These are phyloP conservation scores for Cercospora beticola DNA, from an alignment of 2,329 filamentous ascomycete genomes.

Conservation along the genomic window DNA sequence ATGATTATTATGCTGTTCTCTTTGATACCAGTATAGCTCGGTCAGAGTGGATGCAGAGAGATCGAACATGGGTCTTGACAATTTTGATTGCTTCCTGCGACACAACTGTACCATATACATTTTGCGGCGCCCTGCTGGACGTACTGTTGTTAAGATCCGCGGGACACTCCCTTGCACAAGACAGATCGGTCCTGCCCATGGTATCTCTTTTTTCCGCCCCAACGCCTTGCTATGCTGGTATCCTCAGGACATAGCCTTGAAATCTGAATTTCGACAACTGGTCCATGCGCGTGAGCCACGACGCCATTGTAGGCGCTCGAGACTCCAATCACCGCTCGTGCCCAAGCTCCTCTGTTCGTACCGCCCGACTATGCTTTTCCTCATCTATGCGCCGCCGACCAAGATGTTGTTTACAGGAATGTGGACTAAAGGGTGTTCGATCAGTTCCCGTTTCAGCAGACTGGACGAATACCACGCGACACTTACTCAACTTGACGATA, in stretches of 20 bases:
- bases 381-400: constrained; percentile 61
- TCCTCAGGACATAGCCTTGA: neutral
- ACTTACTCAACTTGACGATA: constrained; percentile 66
- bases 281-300: neutral
- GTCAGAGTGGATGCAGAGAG: neutral
- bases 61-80: neutral
- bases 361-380: neutral
- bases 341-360: neutral
- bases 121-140: neutral
- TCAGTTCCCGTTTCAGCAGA: neutral
- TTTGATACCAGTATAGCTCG: neutral
- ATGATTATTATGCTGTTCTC: neutral
- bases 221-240: constrained; percentile 23
- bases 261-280: neutral
- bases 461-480: neutral
- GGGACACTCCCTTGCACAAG: neutral
- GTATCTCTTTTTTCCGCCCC: constrained; percentile 5
- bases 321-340: neutral
- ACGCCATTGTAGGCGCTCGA: neutral
- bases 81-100: neutral
- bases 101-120: neutral
- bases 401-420: constrained; percentile 70
- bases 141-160: neutral
- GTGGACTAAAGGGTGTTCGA: constrained; percentile 51
- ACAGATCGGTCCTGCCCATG: neutral